A percentile compares a stretch with the other conserved stretches of the same genome.
Evolutionary conservation across 371 early-diverging fungal genomes (phyloP).

Genomic region (Zopfochytrium polystomum): DNA sequence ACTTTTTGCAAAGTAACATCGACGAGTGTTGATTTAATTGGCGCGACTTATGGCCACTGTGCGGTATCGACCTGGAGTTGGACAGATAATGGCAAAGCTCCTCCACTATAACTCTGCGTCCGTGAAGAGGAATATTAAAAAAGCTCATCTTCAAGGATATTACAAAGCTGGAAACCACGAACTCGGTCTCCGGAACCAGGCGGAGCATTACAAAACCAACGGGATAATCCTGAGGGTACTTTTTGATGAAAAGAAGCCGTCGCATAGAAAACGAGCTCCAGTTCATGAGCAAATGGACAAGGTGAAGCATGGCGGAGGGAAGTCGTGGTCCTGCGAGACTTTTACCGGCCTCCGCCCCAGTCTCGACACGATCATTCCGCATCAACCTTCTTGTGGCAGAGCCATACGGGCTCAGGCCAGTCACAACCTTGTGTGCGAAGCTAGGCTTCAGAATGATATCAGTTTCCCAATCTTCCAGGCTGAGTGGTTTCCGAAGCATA

Average conservation of each 20-base stretch:
- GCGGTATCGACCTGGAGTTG: background rate
- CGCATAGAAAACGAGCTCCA: slow-evolving; percentile 38
- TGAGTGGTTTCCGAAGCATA: slow-evolving; percentile 18
- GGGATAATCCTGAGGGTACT: slow-evolving; percentile 21
- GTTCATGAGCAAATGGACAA: slow-evolving; percentile 25
- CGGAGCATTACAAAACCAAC: slow-evolving; percentile 40
- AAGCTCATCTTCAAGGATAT: slow-evolving; percentile 39
- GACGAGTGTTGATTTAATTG: background rate
- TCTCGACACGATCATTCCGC: background rate
- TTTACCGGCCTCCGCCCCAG: background rate
- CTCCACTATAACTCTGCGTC: slow-evolving; percentile 21
- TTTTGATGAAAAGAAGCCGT: slow-evolving; percentile 30
- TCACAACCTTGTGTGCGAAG: slow-evolving; percentile 16
- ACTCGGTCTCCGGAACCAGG: slow-evolving; percentile 40
- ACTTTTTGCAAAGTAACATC: background rate
- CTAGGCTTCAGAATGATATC: slow-evolving; percentile 38
- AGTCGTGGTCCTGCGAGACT: slow-evolving; percentile 6
- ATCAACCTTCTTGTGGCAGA: slow-evolving; percentile 4
- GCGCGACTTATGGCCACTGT: background rate
- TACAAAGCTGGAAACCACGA: too few relatives aligned
- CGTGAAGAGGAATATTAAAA: slow-evolving; percentile 44
- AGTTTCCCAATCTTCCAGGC: slow-evolving; percentile 32
- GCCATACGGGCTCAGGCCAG: slow-evolving; percentile 10
- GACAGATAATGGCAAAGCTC: background rate
- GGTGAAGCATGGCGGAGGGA: slow-evolving; percentile 26